Conservation (phyloP, 1,284 basidiomycete genomes). For the Takashimella tepidaria region DNA sequence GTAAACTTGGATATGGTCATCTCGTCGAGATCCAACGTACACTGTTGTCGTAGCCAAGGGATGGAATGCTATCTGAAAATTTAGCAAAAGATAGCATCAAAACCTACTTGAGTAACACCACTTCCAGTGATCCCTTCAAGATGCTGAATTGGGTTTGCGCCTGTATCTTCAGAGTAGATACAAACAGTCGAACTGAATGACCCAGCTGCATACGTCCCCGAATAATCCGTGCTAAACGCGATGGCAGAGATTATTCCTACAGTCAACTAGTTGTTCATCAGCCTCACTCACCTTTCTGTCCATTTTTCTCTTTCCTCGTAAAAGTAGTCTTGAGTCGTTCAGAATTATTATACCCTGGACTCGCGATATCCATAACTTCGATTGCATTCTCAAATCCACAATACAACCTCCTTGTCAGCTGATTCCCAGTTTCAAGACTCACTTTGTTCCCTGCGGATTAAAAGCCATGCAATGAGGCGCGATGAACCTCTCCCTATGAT, state of each 20-base stretch:
- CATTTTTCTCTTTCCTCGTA: slow-evolving; percentile 71
- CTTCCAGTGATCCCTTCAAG: slow-evolving; percentile 59
- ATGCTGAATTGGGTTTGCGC: slow-evolving; percentile 57
- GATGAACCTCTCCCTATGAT: slow-evolving; percentile 80
- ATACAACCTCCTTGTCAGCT: slow-evolving; percentile 59
- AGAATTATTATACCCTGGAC: slow-evolving; percentile 44
- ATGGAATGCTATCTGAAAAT: slow-evolving; percentile 73
- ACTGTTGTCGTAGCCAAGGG: slow-evolving; percentile 64
- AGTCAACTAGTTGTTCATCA: neutral
- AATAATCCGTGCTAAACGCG: slow-evolving; percentile 65
- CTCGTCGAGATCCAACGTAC: slow-evolving; percentile 70
- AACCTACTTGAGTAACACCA: slow-evolving; percentile 64
- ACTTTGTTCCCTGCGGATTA: slow-evolving; percentile 65
- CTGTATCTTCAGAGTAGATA: slow-evolving; percentile 63
- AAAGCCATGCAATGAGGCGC: slow-evolving; percentile 79
- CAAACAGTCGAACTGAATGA: slow-evolving; percentile 60
- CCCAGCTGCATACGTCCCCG: slow-evolving; percentile 66
- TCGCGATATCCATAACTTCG: slow-evolving; percentile 71
- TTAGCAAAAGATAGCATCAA: neutral
- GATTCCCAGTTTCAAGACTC: slow-evolving; percentile 21
- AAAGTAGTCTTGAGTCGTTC: slow-evolving; percentile 67
- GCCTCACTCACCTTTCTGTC: slow-evolving; percentile 64
- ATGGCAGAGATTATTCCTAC: slow-evolving; percentile 77
- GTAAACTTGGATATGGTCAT: slow-evolving; percentile 64
- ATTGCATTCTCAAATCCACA: slow-evolving; percentile 86